Conservation (phyloP, 2,329 filamentous ascomycete species). For the Chrysoporthe deuterocubensis region DNA sequence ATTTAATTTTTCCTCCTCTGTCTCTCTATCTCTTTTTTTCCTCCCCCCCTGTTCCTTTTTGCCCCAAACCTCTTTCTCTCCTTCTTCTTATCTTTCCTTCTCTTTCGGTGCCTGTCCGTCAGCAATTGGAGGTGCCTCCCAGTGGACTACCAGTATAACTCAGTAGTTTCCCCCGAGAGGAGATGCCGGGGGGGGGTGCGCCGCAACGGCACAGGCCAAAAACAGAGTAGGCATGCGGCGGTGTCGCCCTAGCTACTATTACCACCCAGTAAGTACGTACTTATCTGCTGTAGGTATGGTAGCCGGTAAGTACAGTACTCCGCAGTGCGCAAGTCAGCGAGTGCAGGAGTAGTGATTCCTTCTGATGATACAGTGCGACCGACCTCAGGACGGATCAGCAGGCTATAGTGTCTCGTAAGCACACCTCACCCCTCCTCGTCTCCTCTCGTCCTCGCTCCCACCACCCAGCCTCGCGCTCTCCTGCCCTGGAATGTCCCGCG, state of each 20-base stretch:
- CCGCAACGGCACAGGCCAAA: background rate
- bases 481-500: background rate
- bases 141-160: background rate
- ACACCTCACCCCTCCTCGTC: no score
- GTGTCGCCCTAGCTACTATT: no score
- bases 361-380: background rate
- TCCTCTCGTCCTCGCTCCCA: no score
- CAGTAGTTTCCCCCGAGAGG: no score
- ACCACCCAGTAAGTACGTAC: background rate
- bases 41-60: background rate
- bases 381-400: background rate
- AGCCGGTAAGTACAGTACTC: background rate
- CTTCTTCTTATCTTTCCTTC: background rate
- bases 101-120: background rate
- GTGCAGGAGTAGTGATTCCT: background rate
- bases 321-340: slow-evolving; percentile 1
- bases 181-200: no score
- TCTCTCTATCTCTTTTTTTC: background rate
- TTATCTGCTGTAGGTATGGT: no score
- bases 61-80: background rate
- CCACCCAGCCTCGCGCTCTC: no score
- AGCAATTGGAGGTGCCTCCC: background rate
- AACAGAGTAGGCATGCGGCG: background rate
- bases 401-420: background rate
- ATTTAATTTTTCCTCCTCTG: background rate